A percentile compares a stretch with the other conserved stretches of the same genome.
These are phyloP conservation scores for Phaeosphaeria sp. DNA, from an alignment of 2,329 filamentous ascomycete species.

Conservation along the genomic window DNA sequence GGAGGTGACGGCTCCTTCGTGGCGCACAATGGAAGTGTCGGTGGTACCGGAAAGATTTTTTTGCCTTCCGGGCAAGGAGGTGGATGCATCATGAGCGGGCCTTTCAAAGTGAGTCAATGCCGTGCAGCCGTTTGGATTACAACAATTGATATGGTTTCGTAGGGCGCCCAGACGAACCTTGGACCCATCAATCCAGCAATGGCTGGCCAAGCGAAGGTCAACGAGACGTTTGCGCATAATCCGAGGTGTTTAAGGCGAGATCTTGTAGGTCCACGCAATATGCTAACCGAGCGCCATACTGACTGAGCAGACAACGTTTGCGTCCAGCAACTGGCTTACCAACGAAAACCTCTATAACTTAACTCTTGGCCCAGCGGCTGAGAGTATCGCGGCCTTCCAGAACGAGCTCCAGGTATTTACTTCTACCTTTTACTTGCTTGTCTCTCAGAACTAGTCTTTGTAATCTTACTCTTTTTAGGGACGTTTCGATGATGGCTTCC, in stretches of 20 bases:
- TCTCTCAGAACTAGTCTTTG: too few relatives aligned
- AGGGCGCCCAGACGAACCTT: slow-evolving; percentile 26
- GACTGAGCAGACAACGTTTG: slow-evolving; percentile 25
- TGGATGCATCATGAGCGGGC: slow-evolving; percentile 30
- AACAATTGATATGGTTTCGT: neutral
- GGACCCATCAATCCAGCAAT: slow-evolving; percentile 23
- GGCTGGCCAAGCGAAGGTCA: slow-evolving; percentile 14
- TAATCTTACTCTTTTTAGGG: too few relatives aligned
- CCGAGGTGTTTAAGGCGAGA: slow-evolving; percentile 45
- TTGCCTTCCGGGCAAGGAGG: slow-evolving; percentile 24
- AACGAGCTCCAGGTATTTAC: slow-evolving; percentile 34
- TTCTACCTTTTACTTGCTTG: too few relatives aligned
- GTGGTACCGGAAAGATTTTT: slow-evolving; percentile 17
- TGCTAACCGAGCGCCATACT: too few relatives aligned
- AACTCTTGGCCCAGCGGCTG: slow-evolving; percentile 58
- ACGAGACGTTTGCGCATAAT: slow-evolving; percentile 25
- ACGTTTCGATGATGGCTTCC: slow-evolving; percentile 23
- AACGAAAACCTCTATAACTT: slow-evolving; percentile 50
- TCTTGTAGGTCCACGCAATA: slow-evolving; percentile 20
- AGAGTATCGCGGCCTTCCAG: slow-evolving; percentile 49
- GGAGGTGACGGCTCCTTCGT: slow-evolving; percentile 25
- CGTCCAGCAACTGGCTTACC: slow-evolving; percentile 18
- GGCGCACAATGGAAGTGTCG: slow-evolving; percentile 25
- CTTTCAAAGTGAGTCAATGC: slow-evolving; percentile 3
- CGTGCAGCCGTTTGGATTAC: neutral